A percentile compares a stretch with the other conserved stretches of the same genome.
phyloP scores from a whole-genome alignment of 2,329 filamentous ascomycete genomes.

The Didymella sp. region DNA sequence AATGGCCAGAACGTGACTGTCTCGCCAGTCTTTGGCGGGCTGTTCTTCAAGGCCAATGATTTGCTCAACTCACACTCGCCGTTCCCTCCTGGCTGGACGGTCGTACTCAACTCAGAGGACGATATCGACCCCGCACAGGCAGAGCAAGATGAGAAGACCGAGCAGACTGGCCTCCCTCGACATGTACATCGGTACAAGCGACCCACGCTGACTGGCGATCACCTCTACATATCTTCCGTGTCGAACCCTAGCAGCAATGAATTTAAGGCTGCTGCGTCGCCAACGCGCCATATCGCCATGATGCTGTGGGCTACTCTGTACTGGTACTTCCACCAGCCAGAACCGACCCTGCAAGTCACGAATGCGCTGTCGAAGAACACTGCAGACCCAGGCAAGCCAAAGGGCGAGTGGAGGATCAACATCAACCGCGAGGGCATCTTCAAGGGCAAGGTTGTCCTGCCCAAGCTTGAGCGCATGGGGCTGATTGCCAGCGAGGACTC shows the following conservation, averaged over 20 bases:
- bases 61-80: conserved; percentile 69
- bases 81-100: conserved; percentile 88
- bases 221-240: conserved; percentile 89
- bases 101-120: conserved; percentile 78
- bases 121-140: conserved; percentile 40
- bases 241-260: conserved; percentile 82
- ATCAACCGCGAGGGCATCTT: conserved; percentile 89
- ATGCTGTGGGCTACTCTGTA: conserved; percentile 94
- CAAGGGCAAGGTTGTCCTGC: conserved; percentile 79
- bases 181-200: conserved; percentile 70
- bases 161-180: conserved; percentile 40
- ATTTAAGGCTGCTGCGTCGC: conserved; percentile 79
- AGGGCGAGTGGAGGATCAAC: conserved; percentile 84
- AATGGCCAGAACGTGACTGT: conserved; percentile 87
- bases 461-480: conserved; percentile 93
- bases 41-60: conserved; percentile 86
- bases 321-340: conserved; percentile 95
- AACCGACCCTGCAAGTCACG: conserved; percentile 69
- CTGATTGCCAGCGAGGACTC: conserved; percentile 79
- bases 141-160: conserved; percentile 44
- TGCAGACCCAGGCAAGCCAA: conserved; percentile 71
- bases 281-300: conserved; percentile 90
- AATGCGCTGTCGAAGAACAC: conserved; percentile 70
- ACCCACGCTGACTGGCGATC: conserved; percentile 80
- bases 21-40: conserved; percentile 86